These are phyloP conservation scores for Termitomyces eurrhizus DNA, from an alignment of 768 basidiomycete species.

Conservation along the genomic window DNA sequence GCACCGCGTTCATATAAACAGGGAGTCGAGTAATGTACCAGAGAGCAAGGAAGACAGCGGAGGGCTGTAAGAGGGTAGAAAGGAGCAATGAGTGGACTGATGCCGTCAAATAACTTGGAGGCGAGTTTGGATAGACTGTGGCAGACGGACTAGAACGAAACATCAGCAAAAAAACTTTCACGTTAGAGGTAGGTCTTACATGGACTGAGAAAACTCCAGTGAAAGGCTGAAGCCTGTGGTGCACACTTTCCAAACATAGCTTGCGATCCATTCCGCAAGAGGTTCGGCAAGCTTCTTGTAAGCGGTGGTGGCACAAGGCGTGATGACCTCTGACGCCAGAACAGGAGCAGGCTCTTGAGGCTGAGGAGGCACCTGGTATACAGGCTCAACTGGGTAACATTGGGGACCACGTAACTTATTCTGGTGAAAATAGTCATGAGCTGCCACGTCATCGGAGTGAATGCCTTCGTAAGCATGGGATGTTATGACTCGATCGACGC, in stretches of 20 bases:
- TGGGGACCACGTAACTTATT: slow-evolving; percentile 16
- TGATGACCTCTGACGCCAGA: slow-evolving; percentile 39
- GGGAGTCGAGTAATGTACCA: slow-evolving; percentile 84
- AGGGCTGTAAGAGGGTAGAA: slow-evolving; percentile 79
- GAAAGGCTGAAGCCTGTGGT: slow-evolving; percentile 67
- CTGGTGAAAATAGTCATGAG: slow-evolving; percentile 11
- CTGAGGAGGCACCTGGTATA: slow-evolving; percentile 22
- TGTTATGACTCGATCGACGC: slow-evolving; percentile 67
- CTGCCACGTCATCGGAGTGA: slow-evolving; percentile 7
- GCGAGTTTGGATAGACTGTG: slow-evolving; percentile 38
- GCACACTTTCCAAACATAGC: slow-evolving; percentile 80
- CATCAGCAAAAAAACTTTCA: slow-evolving; percentile 10
- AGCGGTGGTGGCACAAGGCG: slow-evolving; percentile 46
- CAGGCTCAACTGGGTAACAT: slow-evolving; percentile 22
- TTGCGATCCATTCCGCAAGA: slow-evolving; percentile 74
- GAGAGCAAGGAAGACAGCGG: slow-evolving; percentile 70
- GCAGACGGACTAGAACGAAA: slow-evolving; percentile 22
- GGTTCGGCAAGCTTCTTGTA: slow-evolving; percentile 78
- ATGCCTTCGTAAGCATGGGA: slow-evolving; percentile 20
- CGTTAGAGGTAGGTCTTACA: slow-evolving; percentile 37
- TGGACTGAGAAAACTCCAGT: slow-evolving; percentile 43
- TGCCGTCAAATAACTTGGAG: slow-evolving; percentile 51
- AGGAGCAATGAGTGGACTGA: slow-evolving; percentile 71
- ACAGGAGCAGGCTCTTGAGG: slow-evolving; percentile 38
- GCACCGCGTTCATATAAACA: slow-evolving; percentile 54